Evolutionary conservation across 352 stramenopile species (phyloP).

Genomic region (Globisporangium middletonii): DNA sequence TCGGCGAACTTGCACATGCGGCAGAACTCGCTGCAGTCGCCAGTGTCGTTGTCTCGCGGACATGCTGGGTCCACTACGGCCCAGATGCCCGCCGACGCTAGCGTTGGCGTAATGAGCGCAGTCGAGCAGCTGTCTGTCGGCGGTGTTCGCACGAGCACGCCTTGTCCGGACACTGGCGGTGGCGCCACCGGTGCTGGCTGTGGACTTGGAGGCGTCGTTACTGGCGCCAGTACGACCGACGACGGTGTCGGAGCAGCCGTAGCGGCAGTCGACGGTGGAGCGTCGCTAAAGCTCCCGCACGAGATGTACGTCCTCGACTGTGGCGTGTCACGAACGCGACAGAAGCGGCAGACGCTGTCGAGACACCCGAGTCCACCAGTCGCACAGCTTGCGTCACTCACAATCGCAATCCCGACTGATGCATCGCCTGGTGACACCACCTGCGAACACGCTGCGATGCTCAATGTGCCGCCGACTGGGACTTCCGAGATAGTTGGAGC

Average conservation of each 20-base stretch:
- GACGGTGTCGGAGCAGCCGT: background rate
- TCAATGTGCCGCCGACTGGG: background rate
- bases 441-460: slow-evolving; percentile 1
- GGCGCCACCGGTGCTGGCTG: background rate
- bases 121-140: slow-evolving; percentile 3
- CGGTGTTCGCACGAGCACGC: background rate
- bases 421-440: slow-evolving; percentile 6
- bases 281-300: slow-evolving; percentile 9
- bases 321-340: slow-evolving; percentile 25
- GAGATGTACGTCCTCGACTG: slow-evolving; percentile 24
- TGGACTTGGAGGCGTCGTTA: background rate
- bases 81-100: slow-evolving; percentile 2
- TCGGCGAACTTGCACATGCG: slow-evolving; percentile 11
- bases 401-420: slow-evolving; percentile 12
- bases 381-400: slow-evolving; percentile 9
- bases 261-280: background rate
- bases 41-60: slow-evolving; percentile 1
- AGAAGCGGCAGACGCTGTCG: slow-evolving; percentile 22
- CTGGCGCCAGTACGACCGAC: background rate
- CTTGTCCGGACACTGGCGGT: background rate
- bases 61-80: slow-evolving; percentile 9
- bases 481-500: background rate
- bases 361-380: slow-evolving; percentile 14
- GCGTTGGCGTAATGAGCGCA: background rate
- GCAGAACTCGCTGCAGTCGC: slow-evolving; percentile 11